Evolutionary conservation across 805 yeast genomes (phyloP).

Genomic region (Lachancea mirantina): DNA sequence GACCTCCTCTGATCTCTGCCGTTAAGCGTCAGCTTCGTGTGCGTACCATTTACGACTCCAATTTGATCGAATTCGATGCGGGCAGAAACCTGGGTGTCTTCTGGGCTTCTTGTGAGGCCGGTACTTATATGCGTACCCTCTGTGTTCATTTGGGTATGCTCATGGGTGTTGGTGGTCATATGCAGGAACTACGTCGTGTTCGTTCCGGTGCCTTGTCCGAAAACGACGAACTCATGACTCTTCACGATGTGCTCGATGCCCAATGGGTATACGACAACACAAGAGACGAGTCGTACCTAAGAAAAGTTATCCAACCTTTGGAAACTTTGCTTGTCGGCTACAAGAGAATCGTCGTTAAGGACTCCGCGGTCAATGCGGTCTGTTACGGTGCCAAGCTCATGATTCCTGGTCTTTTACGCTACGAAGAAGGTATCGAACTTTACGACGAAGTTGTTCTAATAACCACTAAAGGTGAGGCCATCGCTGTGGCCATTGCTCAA

Average conservation of each 20-base stretch:
- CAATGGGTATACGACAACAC: slow-evolving; percentile 97
- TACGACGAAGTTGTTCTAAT: slow-evolving; percentile 96
- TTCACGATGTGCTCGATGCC: slow-evolving; percentile 96
- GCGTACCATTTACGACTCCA: slow-evolving; percentile 94
- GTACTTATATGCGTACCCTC: slow-evolving; percentile 98
- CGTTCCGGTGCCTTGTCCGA: slow-evolving; percentile 95
- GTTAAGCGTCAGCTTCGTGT: slow-evolving; percentile 98
- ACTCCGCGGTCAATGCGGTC: slow-evolving; percentile 94
- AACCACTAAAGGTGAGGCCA: slow-evolving; percentile 99
- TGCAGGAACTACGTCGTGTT: slow-evolving; percentile 99
- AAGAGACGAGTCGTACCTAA: slow-evolving; percentile 90
- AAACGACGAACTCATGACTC: slow-evolving; percentile 83
- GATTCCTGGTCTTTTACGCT: slow-evolving; percentile 97
- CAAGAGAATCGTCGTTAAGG: slow-evolving; percentile 91
- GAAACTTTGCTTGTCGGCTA: slow-evolving; percentile 91
- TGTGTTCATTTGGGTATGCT: slow-evolving; percentile 99
- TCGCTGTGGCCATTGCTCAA: slow-evolving; percentile 96
- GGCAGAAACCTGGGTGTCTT: slow-evolving; percentile 95
- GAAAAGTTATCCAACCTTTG: slow-evolving; percentile 90
- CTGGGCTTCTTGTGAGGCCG: slow-evolving; percentile 99
- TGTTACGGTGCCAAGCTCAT: slow-evolving; percentile 98
- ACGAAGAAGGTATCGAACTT: slow-evolving; percentile 94
- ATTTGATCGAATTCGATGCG: slow-evolving; percentile 91
- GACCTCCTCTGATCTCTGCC: slow-evolving; percentile 98
- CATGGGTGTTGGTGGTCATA: slow-evolving; percentile 97